Base-by-base conservation (phyloP, 2,329 filamentous ascomycete genomes). In the Blastomyces silverae region DNA sequence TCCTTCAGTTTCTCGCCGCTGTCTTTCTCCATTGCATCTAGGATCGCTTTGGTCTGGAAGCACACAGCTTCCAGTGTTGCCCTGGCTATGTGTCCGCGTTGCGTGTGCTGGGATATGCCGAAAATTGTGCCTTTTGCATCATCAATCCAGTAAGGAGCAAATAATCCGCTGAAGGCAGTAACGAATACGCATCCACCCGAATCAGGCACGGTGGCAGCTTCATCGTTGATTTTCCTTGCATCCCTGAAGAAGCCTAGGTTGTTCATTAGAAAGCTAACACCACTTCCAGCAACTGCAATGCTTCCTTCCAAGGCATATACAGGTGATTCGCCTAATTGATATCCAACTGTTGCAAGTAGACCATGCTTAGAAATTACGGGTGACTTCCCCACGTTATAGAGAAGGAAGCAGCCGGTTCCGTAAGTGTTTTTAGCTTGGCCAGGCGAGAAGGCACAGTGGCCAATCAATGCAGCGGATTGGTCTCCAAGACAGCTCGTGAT, bases 141-240 rank as follows among this genome's bases (percentile, higher is more conserved):
- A 73, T 96, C 91, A 67, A 96, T 93, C 92, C 92, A 96, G 77
- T 96, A 96, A 0, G 92, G 92, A 0, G 92, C 92, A 74, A 96
- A 96, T 2, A 96, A 83, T 63, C 92, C 92, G 75, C 89, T 92
- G 75, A 96, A 96, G 1, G 92, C 92, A 2, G 92, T 96, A 66
- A 96, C 92, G 71, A 96, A 87, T 22, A 92, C 85, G 64, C 92
- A 88, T 8, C 92, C 92, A 64, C 91, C 92, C 67, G 89, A 95
- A 75, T 96, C 89, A 50, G 83, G 76, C 7, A 89, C 87, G 0
- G 82, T 84, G 55, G 82, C 82, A 7, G 87, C 87, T 56, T 89
- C 77, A 66, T 87, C 84, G 69, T 82, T 85, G 74, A 89, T 85
- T 73, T 88, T 85, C 68, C 83, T 79, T 3, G 84, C 84, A 67